Percentiles rank a stretch among this genome's conserved stretches.
Evolutionary conservation across 2,329 filamentous ascomycete species (phyloP).

Genomic region (Phaeosphaeriaceae sp.): DNA sequence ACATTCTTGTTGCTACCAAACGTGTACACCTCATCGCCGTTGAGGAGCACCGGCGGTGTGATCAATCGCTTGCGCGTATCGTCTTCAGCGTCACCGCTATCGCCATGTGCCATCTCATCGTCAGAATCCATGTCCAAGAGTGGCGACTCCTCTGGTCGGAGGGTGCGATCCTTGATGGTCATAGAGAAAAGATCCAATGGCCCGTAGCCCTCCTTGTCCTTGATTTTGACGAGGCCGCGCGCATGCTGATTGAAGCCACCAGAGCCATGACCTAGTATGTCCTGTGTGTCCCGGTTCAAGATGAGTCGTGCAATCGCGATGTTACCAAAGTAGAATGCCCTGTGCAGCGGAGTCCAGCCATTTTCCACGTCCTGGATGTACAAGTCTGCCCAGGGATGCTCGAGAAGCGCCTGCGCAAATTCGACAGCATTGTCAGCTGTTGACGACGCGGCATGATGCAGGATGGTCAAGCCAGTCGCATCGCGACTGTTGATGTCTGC

Average conservation of each 20-base stretch:
- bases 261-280: constrained; percentile 67
- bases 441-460: constrained; percentile 85
- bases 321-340: constrained; percentile 89
- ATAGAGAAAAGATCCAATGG: constrained; percentile 92
- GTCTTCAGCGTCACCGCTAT: constrained; percentile 53
- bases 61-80: constrained; percentile 33
- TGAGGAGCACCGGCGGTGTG: constrained; percentile 48
- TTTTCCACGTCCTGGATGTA: constrained; percentile 89
- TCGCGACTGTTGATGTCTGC: constrained; percentile 87
- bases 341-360: constrained; percentile 94
- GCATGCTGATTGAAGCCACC: constrained; percentile 66
- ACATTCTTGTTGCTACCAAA: constrained; percentile 98
- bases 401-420: constrained; percentile 81
- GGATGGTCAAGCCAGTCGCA: constrained; percentile 77
- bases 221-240: constrained; percentile 86
- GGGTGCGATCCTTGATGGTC: constrained; percentile 80
- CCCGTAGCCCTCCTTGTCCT: constrained; percentile 92
- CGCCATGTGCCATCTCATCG: constrained; percentile 53
- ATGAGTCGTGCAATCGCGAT: constrained; percentile 84
- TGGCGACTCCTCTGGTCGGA: constrained; percentile 53
- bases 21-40: constrained; percentile 86
- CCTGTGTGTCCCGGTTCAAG: constrained; percentile 76
- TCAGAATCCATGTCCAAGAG: constrained; percentile 59
- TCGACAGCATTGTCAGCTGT: constrained; percentile 70
- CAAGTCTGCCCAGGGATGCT: constrained; percentile 83